Evolutionary conservation across 495 filamentous ascomycete genomes (phyloP).

Genomic region (Clohesyomyces aquaticus): DNA sequence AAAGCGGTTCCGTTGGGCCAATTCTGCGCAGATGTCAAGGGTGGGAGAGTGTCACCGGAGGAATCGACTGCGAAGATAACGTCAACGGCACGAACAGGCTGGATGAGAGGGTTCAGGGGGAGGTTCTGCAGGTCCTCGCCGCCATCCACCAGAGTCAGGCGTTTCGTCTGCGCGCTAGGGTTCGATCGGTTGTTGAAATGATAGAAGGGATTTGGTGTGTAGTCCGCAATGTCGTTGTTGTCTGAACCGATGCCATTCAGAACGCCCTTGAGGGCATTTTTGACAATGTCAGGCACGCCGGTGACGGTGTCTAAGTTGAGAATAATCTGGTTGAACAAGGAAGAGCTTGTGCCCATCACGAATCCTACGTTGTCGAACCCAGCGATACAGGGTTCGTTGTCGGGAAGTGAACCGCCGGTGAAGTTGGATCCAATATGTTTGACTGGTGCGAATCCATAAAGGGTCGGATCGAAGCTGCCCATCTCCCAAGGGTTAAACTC

Average conservation of each 20-base stretch:
- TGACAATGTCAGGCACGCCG: constrained; percentile 58
- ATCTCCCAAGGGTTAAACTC: constrained; percentile 91
- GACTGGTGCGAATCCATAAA: constrained; percentile 76
- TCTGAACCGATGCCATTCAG: constrained; percentile 57
- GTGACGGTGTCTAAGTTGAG: constrained; percentile 58
- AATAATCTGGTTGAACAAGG: constrained; percentile 81
- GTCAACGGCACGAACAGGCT: constrained; percentile 76
- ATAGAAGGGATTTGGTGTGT: constrained; percentile 83
- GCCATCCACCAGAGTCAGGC: constrained; percentile 82
- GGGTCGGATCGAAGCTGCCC: constrained; percentile 79
- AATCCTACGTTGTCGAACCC: constrained; percentile 88
- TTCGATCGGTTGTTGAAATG: constrained; percentile 68
- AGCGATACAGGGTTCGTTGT: constrained; percentile 65
- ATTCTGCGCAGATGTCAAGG: constrained; percentile 26
- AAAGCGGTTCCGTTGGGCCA: constrained; percentile 90
- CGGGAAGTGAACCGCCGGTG: constrained; percentile 62
- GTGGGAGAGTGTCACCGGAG: constrained; percentile 70
- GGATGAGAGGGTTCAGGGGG: constrained; percentile 81
- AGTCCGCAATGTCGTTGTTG: constrained; percentile 80
- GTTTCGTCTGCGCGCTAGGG: constrained; percentile 54
- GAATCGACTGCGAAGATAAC: constrained; percentile 91
- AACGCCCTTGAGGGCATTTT: constrained; percentile 58
- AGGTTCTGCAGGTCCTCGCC: constrained; percentile 88
- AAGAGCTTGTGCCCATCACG: constrained; percentile 88
- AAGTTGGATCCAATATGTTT: constrained; percentile 82